Percentiles rank a stretch among this genome's conserved stretches.
Conservation (phyloP, 306 rosid genomes). For the Trifolium subterraneum region DNA sequence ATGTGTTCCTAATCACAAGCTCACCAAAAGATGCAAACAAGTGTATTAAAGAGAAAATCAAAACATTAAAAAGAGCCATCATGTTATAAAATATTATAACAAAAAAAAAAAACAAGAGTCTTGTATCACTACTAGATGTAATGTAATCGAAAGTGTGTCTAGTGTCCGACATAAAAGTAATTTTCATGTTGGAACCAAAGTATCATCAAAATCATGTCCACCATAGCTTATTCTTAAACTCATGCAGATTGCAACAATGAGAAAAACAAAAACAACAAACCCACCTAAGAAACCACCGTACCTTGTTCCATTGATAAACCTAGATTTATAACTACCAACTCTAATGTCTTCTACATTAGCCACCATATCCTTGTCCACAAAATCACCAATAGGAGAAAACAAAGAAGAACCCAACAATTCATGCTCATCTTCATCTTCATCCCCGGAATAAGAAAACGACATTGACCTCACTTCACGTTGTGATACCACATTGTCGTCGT, state of each 20-base stretch:
- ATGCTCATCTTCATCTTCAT: background rate
- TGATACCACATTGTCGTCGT: background rate
- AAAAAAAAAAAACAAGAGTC: no score
- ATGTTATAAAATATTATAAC: no score
- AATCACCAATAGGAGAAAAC: slow-evolving; percentile 4
- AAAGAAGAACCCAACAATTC: slow-evolving; percentile 36
- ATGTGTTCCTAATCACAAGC: no score
- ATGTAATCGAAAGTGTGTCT: no score
- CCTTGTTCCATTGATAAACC: slow-evolving; percentile 11
- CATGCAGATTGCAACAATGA: background rate
- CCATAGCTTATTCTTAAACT: background rate
- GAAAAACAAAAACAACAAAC: background rate
- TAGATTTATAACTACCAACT: background rate
- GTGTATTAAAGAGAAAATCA: no score
- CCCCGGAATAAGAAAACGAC: slow-evolving; percentile 28
- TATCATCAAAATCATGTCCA: background rate
- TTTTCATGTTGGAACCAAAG: background rate
- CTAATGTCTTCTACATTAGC: background rate
- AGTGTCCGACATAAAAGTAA: no score
- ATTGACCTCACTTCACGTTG: slow-evolving; percentile 50
- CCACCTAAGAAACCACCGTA: background rate
- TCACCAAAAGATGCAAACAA: background rate
- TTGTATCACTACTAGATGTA: no score
- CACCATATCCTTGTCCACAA: background rate
- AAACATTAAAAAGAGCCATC: no score